Base-by-base conservation (phyloP, 257 asterid genomes). In the Paulownia fortunei region DNA sequence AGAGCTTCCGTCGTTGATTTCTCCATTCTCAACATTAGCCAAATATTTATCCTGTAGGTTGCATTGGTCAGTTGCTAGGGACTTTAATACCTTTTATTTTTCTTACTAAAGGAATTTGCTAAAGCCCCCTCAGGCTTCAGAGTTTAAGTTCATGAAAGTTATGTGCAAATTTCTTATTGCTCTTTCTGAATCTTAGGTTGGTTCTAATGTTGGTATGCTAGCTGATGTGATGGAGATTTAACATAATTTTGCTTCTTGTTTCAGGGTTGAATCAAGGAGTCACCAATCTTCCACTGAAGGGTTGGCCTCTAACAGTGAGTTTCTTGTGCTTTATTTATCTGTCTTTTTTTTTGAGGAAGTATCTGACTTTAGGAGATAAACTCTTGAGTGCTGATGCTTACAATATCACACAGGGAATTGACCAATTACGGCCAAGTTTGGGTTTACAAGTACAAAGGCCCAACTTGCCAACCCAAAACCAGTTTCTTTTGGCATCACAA, bases 241-340 rank as follows among this genome's bases (percentile, higher is more conserved):
- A 74, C 67, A n/a, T 56, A 60, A 42, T 74, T 62, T 62, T 69
- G 46, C 65, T 84, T 37, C 42, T 73, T 68, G 63, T 73, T 77
- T 72, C 93, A 94, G 99, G 94, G 41, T 83, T 96, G 77, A 92
- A 85, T 84, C 99, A 89, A 87, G 99, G 99, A 52, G 96, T 92
- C 63, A 87, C 93, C 23, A 88, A 95, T 78, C 92, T 96, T 83
- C 98, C 99, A 60, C 84, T 96, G 84, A 94, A 96, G 93, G 99
- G 99, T 59, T 96, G 98, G 99, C 98, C 99, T 30, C 76, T 93
- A 80, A 96, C 99, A 7, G 99, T 96, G 86, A 91, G 98, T 87
- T 79, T 72, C 69, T 61, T 42, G 42, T 69, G 78, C 77, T 83
- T 76, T 76, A 70, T 42, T 78, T 81, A 5, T 72, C 39, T 62